Conservation (phyloP, 75 land plant species). For the Larix kaempferi region DNA sequence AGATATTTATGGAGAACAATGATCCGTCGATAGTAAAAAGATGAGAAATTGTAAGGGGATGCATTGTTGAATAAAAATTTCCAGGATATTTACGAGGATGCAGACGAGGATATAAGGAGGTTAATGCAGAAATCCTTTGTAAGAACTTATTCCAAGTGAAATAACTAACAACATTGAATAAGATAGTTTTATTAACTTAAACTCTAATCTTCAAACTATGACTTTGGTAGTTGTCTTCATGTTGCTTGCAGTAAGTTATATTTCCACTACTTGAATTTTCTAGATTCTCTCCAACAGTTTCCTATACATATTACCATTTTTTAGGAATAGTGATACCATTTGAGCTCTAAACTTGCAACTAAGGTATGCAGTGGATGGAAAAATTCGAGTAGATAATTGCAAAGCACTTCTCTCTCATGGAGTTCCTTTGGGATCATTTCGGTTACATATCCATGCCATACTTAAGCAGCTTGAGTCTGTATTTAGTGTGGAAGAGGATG, state of each 20-base stretch:
- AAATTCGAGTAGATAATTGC: constrained; percentile 68
- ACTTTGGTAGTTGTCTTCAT: background rate
- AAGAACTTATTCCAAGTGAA: constrained; percentile 22
- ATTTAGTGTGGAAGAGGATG: constrained; percentile 33
- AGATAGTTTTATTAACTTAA: no score
- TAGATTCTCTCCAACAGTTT: background rate
- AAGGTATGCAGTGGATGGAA: constrained; percentile 45
- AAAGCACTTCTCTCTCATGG: constrained; percentile 55
- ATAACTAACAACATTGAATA: no score
- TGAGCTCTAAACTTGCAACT: constrained; percentile 16
- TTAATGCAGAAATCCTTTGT: constrained; percentile 99
- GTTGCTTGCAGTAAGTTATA: background rate
- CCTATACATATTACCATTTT: background rate
- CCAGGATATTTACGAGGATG: constrained; percentile 72
- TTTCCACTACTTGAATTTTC: background rate
- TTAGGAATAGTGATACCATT: constrained; percentile 14
- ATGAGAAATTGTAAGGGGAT: constrained; percentile 98
- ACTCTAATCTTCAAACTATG: background rate
- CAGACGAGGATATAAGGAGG: constrained; percentile 90
- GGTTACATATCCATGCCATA: constrained; percentile 52
- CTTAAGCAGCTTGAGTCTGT: constrained; percentile 50
- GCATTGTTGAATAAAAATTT: constrained; percentile 94
- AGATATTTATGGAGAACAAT: no score
- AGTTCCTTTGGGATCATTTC: constrained; percentile 50
- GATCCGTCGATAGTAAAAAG: constrained; percentile 68